phyloP scores from a whole-genome alignment of 2,329 filamentous ascomycete species.

The Cryphonectria carpinicola region DNA sequence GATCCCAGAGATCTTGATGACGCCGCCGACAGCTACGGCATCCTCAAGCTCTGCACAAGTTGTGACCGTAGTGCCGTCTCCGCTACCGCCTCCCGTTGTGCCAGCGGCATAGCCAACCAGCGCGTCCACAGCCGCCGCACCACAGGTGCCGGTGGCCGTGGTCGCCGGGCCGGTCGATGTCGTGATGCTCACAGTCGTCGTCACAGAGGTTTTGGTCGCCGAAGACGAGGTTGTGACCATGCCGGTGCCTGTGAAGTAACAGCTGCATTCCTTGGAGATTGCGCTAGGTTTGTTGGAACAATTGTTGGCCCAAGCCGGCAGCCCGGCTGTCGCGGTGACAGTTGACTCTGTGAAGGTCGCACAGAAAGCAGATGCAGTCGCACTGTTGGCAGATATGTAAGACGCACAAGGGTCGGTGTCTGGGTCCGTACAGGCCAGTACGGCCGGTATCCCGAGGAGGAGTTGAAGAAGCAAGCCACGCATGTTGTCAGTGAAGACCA shows the following conservation, averaged over 20 bases:
- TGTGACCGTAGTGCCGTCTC: slow-evolving; percentile 49
- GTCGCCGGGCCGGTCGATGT: slow-evolving; percentile 14
- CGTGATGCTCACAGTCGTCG: slow-evolving; percentile 26
- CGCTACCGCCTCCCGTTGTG: slow-evolving; percentile 51
- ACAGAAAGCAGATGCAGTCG: slow-evolving; percentile 40
- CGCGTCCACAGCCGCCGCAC: slow-evolving; percentile 32
- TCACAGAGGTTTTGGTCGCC: slow-evolving; percentile 28
- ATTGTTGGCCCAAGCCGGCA: slow-evolving; percentile 33
- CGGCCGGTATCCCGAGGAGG: slow-evolving; percentile 34
- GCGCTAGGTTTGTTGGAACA: slow-evolving; percentile 36
- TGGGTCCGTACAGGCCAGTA: slow-evolving; percentile 38
- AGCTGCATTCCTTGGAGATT: slow-evolving; percentile 38
- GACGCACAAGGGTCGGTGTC: slow-evolving; percentile 38
- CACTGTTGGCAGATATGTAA: slow-evolving; percentile 38
- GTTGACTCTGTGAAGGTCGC: slow-evolving; percentile 38
- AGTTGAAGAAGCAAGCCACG: slow-evolving; percentile 30
- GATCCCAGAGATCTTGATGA: slow-evolving; percentile 51
- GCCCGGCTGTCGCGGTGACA: slow-evolving; percentile 35
- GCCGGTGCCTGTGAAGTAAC: slow-evolving; percentile 34
- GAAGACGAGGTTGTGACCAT: slow-evolving; percentile 28
- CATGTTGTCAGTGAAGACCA: slow-evolving; percentile 23
- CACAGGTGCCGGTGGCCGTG: slow-evolving; percentile 22
- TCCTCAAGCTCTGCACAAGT: slow-evolving; percentile 46
- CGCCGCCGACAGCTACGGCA: slow-evolving; percentile 43
- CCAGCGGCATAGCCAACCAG: slow-evolving; percentile 42